Percentiles rank a stretch among this genome's conserved stretches.
These are phyloP conservation scores for Trichosporon inkin DNA, from an alignment of 1,284 basidiomycete species.

Conservation along the genomic window DNA sequence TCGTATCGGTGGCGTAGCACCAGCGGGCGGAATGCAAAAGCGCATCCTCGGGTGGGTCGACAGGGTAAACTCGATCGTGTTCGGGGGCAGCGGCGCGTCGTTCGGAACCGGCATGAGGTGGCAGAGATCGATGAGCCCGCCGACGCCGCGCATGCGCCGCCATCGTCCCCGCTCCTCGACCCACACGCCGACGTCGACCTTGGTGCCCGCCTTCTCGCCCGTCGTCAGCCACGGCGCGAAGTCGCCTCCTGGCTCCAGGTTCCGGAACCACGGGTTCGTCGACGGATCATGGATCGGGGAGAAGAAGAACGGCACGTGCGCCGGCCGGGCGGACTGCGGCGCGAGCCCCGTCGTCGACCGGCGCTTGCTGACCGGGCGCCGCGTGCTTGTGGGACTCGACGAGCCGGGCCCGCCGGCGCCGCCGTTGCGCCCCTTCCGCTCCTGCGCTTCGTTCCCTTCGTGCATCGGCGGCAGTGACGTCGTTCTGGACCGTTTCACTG, in stretches of 20 bases:
- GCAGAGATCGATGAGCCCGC: constrained; percentile 11
- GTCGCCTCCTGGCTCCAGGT: constrained; percentile 36
- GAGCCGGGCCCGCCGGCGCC: not conserved
- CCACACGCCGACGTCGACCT: constrained; percentile 42
- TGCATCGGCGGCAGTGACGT: constrained; percentile 16
- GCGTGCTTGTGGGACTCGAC: not conserved
- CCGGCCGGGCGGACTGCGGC: not conserved
- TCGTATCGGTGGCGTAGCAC: not conserved
- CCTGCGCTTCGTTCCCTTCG: not conserved
- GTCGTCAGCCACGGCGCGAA: constrained; percentile 45
- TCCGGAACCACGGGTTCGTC: constrained; percentile 42
- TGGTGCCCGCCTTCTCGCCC: constrained; percentile 26
- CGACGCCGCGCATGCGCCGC: constrained; percentile 11
- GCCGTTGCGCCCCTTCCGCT: not conserved
- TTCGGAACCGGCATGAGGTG: constrained; percentile 9
- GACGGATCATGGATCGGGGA: constrained; percentile 45
- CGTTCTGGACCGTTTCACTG: constrained; percentile 7
- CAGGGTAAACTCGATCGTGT: constrained; percentile 38
- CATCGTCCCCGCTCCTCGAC: constrained; percentile 26
- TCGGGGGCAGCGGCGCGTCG: constrained; percentile 19
- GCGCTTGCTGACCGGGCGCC: constrained; percentile 9
- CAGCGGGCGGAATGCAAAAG: constrained; percentile 28
- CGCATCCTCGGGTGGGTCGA: constrained; percentile 23
- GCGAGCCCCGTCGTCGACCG: constrained; percentile 17
- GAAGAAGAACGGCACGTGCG: constrained; percentile 45